Conservation (phyloP, 1,139 yeast genomes). For the Sugiyamaella castrensis region DNA sequence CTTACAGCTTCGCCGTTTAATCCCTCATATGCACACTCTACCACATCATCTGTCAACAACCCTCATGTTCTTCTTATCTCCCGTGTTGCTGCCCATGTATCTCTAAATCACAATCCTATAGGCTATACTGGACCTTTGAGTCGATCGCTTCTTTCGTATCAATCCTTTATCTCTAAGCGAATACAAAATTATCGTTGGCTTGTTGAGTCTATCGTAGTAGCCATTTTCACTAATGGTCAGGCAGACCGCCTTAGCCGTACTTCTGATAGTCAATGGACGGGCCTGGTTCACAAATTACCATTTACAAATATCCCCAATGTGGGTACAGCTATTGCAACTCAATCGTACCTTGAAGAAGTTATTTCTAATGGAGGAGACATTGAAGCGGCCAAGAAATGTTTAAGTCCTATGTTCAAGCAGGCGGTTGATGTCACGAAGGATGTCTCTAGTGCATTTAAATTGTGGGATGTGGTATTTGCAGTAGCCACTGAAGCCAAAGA, state of each 20-base stretch:
- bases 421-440: constrained; percentile 41
- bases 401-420: constrained; percentile 30
- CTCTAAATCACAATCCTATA: constrained; percentile 53
- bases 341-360: constrained; percentile 38
- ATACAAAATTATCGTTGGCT: constrained; percentile 52
- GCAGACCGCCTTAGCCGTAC: constrained; percentile 42
- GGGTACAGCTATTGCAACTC: constrained; percentile 41
- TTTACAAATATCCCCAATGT: constrained; percentile 50
- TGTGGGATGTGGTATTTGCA: constrained; percentile 38
- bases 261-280: constrained; percentile 54
- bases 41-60: constrained; percentile 21
- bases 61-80: constrained; percentile 50
- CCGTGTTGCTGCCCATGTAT: constrained; percentile 56
- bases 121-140: constrained; percentile 72
- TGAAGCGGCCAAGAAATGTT: constrained; percentile 19
- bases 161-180: constrained; percentile 61
- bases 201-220: constrained; percentile 51
- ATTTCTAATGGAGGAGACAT: constrained; percentile 24
- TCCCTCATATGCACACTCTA: constrained; percentile 34
- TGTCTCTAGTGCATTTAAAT: constrained; percentile 43
- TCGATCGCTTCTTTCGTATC: constrained; percentile 57
- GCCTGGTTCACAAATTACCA: constrained; percentile 57
- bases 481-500: constrained; percentile 37
- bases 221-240: constrained; percentile 45
- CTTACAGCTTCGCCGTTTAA: constrained; percentile 23